These are phyloP conservation scores for Spiraea crenata DNA, from an alignment of 331 rosid genomes.

Conservation along the genomic window DNA sequence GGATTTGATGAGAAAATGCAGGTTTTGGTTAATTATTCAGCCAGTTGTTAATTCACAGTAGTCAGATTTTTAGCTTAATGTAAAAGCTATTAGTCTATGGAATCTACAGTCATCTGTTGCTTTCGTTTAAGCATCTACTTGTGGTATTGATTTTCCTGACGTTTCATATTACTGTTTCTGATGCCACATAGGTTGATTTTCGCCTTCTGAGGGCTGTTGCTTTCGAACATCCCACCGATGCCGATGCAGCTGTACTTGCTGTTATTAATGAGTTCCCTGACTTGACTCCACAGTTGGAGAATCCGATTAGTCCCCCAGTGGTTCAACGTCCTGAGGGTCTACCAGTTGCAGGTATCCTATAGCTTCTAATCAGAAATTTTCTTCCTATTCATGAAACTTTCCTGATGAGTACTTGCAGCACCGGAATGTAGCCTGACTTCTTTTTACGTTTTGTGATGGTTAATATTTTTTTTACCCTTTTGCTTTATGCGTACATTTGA, in stretches of 20 bases:
- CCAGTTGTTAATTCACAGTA: neutral
- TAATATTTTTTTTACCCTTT: neutral
- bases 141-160: neutral
- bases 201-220: constrained; percentile 85
- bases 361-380: neutral
- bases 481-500: neutral
- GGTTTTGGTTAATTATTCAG: neutral
- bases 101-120: neutral
- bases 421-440: neutral
- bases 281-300: neutral
- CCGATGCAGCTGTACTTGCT: constrained; percentile 56
- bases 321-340: constrained; percentile 17
- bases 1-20: neutral
- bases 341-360: constrained; percentile 29
- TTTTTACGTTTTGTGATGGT: neutral
- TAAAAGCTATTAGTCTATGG: neutral
- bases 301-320: constrained; percentile 8
- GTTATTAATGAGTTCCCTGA: constrained; percentile 65
- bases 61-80: neutral
- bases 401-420: neutral
- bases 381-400: neutral
- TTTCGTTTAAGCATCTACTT: neutral
- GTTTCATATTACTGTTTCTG: neutral
- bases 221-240: constrained; percentile 70
- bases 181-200: constrained; percentile 51